These are phyloP conservation scores for Herpetomonas samuelpessoai DNA, from an alignment of 208 protist genomes.

Conservation along the genomic window DNA sequence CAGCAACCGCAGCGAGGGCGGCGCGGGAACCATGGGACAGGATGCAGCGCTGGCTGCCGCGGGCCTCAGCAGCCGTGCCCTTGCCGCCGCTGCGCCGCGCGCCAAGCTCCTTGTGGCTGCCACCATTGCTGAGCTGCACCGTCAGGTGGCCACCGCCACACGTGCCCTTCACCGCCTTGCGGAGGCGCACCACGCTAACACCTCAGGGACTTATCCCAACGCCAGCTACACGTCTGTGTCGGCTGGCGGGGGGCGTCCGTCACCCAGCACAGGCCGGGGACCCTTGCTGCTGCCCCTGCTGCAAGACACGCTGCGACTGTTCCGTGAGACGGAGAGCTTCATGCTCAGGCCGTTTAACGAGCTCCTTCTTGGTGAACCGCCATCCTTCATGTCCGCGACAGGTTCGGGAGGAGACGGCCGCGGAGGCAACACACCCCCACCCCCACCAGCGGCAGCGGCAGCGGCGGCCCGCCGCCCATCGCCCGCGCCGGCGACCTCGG, in stretches of 20 bases:
- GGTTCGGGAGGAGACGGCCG: neutral
- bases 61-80: slow-evolving; percentile 1
- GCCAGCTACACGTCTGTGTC: neutral
- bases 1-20: neutral
- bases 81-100: slow-evolving; percentile 14
- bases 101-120: slow-evolving; percentile 34
- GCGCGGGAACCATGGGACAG: neutral
- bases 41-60: neutral
- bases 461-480: neutral
- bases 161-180: slow-evolving; percentile 32
- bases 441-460: neutral
- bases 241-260: neutral
- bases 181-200: slow-evolving; percentile 13
- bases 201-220: neutral
- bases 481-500: neutral
- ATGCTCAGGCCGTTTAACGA: slow-evolving; percentile 59
- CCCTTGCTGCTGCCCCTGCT: slow-evolving; percentile 7
- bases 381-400: neutral
- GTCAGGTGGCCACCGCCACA: slow-evolving; percentile 36
- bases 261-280: neutral
- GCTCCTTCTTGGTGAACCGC: slow-evolving; percentile 17
- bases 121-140: slow-evolving; percentile 49
- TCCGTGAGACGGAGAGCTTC: slow-evolving; percentile 45
- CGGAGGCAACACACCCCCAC: neutral
- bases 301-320: slow-evolving; percentile 32